Conservation (phyloP, 1,284 basidiomycete species). For the Rhodotorula mucilaginosa region DNA sequence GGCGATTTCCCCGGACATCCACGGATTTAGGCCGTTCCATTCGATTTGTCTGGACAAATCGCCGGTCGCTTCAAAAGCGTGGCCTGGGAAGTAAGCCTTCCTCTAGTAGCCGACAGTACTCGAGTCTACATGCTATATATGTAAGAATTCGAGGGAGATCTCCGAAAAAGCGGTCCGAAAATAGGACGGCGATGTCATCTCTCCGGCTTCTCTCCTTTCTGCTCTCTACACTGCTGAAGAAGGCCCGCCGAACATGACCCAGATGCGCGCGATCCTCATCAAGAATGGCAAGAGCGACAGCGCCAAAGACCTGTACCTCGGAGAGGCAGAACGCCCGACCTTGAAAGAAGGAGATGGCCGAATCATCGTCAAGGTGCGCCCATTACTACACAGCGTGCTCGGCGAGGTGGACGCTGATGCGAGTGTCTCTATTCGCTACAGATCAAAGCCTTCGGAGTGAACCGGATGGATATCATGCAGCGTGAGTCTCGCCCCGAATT, state of each 20-base stretch:
- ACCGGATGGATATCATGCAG: conserved; percentile 72
- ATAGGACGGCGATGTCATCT: neutral
- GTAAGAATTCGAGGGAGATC: no score
- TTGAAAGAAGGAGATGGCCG: conserved; percentile 28
- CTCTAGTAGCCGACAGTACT: no score
- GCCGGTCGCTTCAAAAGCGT: no score
- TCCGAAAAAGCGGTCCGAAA: neutral
- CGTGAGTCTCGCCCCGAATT: neutral
- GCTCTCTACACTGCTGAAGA: neutral
- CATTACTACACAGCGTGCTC: no score
- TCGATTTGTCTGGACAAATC: no score
- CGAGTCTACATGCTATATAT: no score
- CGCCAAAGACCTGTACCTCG: conserved; percentile 38
- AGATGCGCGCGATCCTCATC: conserved; percentile 36
- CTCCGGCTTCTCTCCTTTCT: neutral
- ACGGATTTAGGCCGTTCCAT: neutral
- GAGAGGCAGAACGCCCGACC: conserved; percentile 33
- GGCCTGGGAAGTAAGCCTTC: no score
- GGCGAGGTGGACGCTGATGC: neutral
- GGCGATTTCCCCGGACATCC: neutral
- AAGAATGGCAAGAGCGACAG: conserved; percentile 33
- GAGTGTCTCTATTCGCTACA: neutral
- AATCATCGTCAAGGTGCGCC: conserved; percentile 40
- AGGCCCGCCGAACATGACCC: no score
- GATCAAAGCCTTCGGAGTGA: conserved; percentile 75